These are phyloP conservation scores for Bonia amplexicaulis DNA, from an alignment of 176 grass and related monocot species.

Conservation along the genomic window DNA sequence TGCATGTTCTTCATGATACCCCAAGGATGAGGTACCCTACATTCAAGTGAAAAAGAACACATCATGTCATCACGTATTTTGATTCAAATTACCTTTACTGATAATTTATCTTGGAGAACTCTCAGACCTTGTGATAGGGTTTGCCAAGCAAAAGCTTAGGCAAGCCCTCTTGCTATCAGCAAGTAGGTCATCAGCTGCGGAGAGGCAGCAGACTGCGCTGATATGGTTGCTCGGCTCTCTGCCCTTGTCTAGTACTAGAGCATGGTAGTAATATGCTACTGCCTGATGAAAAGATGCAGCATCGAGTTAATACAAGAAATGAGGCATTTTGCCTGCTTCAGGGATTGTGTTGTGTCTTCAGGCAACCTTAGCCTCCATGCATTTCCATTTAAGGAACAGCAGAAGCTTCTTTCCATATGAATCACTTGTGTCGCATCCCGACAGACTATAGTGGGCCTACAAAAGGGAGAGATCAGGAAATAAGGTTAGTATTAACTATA, in stretches of 20 bases:
- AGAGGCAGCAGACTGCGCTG: constrained; percentile 76
- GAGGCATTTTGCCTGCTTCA: not conserved
- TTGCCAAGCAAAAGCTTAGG: constrained; percentile 86
- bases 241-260: constrained; percentile 74
- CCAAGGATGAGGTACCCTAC: constrained; percentile 77
- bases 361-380: constrained; percentile 88
- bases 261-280: constrained; percentile 87
- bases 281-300: constrained; percentile 44
- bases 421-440: constrained; percentile 74
- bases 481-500: not conserved
- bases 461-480: constrained; percentile 9
- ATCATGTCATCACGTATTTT: not conserved
- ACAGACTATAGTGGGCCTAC: constrained; percentile 81
- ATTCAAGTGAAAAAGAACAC: constrained; percentile 9
- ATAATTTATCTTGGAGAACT: not conserved
- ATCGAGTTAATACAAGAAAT: constrained; percentile 10
- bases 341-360: not conserved
- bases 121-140: constrained; percentile 70
- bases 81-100: not conserved
- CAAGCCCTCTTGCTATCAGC: constrained; percentile 75
- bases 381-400: constrained; percentile 91
- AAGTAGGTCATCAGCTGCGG: constrained; percentile 72
- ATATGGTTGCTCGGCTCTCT: constrained; percentile 61
- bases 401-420: constrained; percentile 84
- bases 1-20: constrained; percentile 93